Evolutionary conservation across 176 grass and related monocot species (phyloP).

Genomic region (Triticum dicoccoides): DNA sequence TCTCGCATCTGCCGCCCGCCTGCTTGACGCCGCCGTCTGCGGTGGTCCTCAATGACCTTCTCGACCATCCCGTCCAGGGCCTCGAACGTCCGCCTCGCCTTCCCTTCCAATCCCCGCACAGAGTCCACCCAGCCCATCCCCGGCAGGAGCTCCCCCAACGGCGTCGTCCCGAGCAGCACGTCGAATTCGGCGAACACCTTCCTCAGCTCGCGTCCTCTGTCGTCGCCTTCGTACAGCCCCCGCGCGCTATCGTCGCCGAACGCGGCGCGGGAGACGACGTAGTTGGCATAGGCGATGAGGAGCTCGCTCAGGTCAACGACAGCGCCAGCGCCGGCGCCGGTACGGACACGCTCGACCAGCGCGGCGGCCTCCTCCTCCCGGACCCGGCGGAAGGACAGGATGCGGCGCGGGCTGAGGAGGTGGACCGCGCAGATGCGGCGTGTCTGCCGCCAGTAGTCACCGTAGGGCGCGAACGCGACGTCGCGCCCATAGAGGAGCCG

Average conservation of each 20-base stretch:
- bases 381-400: conserved; percentile 17
- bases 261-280: background rate
- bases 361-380: conserved; percentile 20
- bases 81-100: conserved; percentile 15
- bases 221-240: background rate
- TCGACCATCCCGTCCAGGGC: background rate
- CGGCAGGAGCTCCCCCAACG: conserved; percentile 32
- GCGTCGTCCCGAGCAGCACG: background rate
- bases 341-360: background rate
- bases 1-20: background rate
- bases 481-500: conserved; percentile 17
- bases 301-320: background rate
- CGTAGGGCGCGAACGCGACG: conserved; percentile 34
- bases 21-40: background rate
- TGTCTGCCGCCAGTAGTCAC: conserved; percentile 33
- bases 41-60: background rate
- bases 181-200: background rate
- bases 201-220: background rate
- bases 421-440: conserved; percentile 37
- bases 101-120: background rate
- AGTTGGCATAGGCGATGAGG: background rate
- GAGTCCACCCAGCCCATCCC: conserved; percentile 52
- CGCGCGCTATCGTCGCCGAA: conserved; percentile 9
- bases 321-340: background rate
- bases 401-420: conserved; percentile 10